phyloP scores from a whole-genome alignment of 495 filamentous ascomycete species.

The Hypoxylon intermedium region DNA sequence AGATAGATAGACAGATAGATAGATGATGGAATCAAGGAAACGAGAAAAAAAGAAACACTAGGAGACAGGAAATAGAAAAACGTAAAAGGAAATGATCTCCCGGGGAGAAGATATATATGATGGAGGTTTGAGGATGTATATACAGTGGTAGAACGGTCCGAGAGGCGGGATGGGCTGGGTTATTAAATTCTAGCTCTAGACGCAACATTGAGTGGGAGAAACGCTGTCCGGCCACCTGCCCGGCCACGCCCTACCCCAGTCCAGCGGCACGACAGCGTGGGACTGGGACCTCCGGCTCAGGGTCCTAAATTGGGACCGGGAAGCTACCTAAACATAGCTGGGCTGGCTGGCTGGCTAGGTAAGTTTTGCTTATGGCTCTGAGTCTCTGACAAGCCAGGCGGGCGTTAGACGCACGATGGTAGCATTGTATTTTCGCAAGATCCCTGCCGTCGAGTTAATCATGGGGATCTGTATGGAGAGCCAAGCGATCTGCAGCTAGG shows the following conservation, averaged over 20 bases:
- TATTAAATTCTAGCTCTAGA: constrained; percentile 33
- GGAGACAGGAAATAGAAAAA: constrained; percentile 43
- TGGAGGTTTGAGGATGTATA: constrained; percentile 37
- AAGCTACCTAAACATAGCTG: constrained; percentile 7
- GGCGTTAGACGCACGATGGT: constrained; percentile 34
- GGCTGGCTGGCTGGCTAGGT: constrained; percentile 7
- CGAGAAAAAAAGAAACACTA: constrained; percentile 42
- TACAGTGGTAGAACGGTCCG: constrained; percentile 27
- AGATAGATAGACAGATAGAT: constrained; percentile 34
- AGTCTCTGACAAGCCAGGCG: constrained; percentile 17
- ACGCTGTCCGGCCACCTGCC: constrained; percentile 14
- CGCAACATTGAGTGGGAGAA: constrained; percentile 7
- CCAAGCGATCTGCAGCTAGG: constrained; percentile 41
- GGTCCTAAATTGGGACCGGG: constrained; percentile 31
- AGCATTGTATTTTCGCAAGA: constrained; percentile 24
- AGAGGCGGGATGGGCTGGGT: constrained; percentile 31
- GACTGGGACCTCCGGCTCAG: constrained; percentile 14
- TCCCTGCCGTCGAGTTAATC: constrained; percentile 28
- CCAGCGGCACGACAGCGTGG: constrained; percentile 37
- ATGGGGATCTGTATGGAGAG: constrained; percentile 37
- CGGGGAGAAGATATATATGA: constrained; percentile 35
- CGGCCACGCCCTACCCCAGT: constrained; percentile 38
- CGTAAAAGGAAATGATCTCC: constrained; percentile 45
- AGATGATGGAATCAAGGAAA: constrained; percentile 35
- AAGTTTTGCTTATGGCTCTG: constrained; percentile 30